A percentile compares a stretch with the other conserved stretches of the same genome.
Evolutionary conservation across 2,329 filamentous ascomycete genomes (phyloP).

Genomic region (Phaeophleospora eucalypticola): DNA sequence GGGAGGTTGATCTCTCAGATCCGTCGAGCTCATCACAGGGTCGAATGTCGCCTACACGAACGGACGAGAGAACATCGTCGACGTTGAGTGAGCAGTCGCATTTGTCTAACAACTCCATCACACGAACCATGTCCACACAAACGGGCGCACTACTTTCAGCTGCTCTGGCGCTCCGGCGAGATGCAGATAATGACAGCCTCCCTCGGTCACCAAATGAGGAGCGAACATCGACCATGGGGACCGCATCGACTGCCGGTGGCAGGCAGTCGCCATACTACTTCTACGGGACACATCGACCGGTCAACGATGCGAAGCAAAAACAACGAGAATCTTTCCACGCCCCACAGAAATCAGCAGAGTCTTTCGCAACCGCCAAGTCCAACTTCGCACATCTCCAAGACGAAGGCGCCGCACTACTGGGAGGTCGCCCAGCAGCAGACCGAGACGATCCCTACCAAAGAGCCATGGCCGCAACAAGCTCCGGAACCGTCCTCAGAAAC

Average conservation of each 20-base stretch:
- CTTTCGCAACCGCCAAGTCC: slow-evolving; percentile 49
- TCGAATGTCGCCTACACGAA: slow-evolving; percentile 47
- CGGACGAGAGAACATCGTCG: slow-evolving; percentile 54
- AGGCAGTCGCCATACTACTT: slow-evolving; percentile 31
- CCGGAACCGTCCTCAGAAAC: slow-evolving; percentile 3
- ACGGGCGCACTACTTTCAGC: slow-evolving; percentile 38
- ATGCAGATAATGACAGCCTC: slow-evolving; percentile 5
- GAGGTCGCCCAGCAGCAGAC: slow-evolving; percentile 36
- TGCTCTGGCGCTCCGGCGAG: slow-evolving; percentile 21
- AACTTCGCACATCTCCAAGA: slow-evolving; percentile 48
- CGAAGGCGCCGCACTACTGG: slow-evolving; percentile 51
- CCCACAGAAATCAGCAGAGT: slow-evolving; percentile 35
- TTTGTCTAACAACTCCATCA: slow-evolving; percentile 40
- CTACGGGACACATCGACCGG: slow-evolving; percentile 6
- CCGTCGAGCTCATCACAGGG: slow-evolving; percentile 26
- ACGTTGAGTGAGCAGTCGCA: slow-evolving; percentile 52
- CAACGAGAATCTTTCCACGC: not conserved
- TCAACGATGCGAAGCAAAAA: slow-evolving; percentile 9
- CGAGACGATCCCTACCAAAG: slow-evolving; percentile 32
- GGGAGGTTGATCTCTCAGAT: slow-evolving; percentile 12
- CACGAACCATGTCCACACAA: slow-evolving; percentile 43
- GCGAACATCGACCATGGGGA: slow-evolving; percentile 26
- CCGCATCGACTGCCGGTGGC: slow-evolving; percentile 35
- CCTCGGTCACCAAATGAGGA: slow-evolving; percentile 17
- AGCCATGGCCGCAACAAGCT: slow-evolving; percentile 25